Evolutionary conservation across 345 rosid genomes (phyloP).

Genomic region (Conringia planisiliqua): DNA sequence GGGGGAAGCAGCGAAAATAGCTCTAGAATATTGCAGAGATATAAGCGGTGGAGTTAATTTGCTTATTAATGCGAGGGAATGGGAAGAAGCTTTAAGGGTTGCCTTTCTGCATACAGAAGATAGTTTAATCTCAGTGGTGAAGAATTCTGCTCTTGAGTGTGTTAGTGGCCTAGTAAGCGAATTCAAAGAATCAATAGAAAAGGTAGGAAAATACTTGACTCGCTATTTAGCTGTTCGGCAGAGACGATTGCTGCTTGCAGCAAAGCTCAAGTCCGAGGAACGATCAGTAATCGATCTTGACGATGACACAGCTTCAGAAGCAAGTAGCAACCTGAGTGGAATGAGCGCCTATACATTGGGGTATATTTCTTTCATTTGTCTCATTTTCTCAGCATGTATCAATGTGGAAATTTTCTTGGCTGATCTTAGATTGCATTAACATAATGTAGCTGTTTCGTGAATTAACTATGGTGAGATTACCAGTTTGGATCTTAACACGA

Average conservation of each 20-base stretch:
- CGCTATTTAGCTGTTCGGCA: constrained; percentile 96
- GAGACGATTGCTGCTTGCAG: constrained; percentile 85
- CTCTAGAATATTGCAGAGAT: constrained; percentile 79
- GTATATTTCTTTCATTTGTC: constrained; percentile 36
- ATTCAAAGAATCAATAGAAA: constrained; percentile 78
- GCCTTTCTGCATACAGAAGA: constrained; percentile 66
- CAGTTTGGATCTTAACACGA: not conserved
- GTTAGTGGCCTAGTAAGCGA: constrained; percentile 57
- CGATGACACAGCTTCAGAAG: constrained; percentile 88
- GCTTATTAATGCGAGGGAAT: constrained; percentile 77
- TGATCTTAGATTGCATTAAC: constrained; percentile 9
- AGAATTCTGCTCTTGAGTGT: constrained; percentile 71
- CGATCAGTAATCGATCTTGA: constrained; percentile 63
- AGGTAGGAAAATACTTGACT: constrained; percentile 86
- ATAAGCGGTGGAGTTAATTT: constrained; percentile 59
- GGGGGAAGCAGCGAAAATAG: constrained; percentile 91
- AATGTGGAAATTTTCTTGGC: not conserved
- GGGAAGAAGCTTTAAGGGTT: constrained; percentile 95
- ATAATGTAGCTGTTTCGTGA: not conserved
- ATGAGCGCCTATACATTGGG: constrained; percentile 95
- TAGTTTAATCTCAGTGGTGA: constrained; percentile 58
- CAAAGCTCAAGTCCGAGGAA: constrained; percentile 79
- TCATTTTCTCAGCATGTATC: not conserved
- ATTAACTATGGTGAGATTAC: not conserved
- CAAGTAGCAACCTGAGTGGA: constrained; percentile 88